These are phyloP conservation scores for Globisporangium iwayamae DNA, from an alignment of 352 stramenopile species.

Conservation along the genomic window DNA sequence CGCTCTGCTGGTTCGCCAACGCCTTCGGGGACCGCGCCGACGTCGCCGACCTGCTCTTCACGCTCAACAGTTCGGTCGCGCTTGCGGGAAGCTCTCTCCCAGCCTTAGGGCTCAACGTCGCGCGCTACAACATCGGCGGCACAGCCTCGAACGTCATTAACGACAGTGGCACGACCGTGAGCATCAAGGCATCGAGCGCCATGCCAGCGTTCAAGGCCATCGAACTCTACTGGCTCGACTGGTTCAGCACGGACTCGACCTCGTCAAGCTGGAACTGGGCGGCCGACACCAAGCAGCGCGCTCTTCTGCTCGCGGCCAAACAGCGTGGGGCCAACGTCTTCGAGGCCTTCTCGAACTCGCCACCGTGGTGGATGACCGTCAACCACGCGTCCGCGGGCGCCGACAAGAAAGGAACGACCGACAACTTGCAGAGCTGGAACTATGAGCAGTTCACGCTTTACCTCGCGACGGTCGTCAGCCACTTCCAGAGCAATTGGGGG, in stretches of 20 bases:
- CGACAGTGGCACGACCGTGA: constrained; percentile 29
- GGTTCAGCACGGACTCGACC: constrained; percentile 33
- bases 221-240: constrained; percentile 55
- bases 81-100: constrained; percentile 30
- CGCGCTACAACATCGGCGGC: constrained; percentile 58
- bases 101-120: constrained; percentile 51
- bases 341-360: constrained; percentile 57
- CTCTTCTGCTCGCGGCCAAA: constrained; percentile 36
- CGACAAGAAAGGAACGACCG: constrained; percentile 26
- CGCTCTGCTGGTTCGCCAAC: constrained; percentile 64
- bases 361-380: constrained; percentile 64
- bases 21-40: constrained; percentile 52
- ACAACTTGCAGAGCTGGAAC: constrained; percentile 54
- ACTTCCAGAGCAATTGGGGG: constrained; percentile 40
- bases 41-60: constrained; percentile 53
- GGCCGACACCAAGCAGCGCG: constrained; percentile 36
- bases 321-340: constrained; percentile 35
- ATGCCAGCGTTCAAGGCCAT: constrained; percentile 59
- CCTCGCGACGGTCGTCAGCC: constrained; percentile 36
- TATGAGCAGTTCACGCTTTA: constrained; percentile 44
- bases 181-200: constrained; percentile 41
- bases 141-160: constrained; percentile 38
- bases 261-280: constrained; percentile 53
- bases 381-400: constrained; percentile 49
- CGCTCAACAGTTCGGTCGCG: constrained; percentile 30